Percentiles rank a stretch among this genome's conserved stretches.
phyloP scores from a whole-genome alignment of 768 basidiomycete genomes.

The Pluteus cervinus region DNA sequence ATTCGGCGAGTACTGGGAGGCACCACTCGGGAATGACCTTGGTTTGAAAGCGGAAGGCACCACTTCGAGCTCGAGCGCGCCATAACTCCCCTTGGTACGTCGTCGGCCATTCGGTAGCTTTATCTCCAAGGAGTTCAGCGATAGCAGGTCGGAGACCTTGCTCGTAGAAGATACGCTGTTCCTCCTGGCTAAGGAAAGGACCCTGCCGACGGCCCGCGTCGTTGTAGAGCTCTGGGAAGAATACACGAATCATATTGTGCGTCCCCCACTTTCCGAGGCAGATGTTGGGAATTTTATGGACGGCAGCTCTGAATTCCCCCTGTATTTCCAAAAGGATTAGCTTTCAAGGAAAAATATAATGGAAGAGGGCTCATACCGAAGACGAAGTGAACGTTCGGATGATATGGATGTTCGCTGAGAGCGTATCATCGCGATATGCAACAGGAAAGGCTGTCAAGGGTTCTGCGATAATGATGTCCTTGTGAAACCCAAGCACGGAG shows the following conservation, averaged over 20 bases:
- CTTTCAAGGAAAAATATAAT: too few species aligned
- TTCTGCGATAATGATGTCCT: conserved; percentile 6
- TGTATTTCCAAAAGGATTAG: too few species aligned
- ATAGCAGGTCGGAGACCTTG: conserved; percentile 19
- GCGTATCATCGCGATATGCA: too few species aligned
- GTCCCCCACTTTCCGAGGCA: conserved; percentile 15
- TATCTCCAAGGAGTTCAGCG: not conserved
- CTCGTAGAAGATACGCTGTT: conserved; percentile 15
- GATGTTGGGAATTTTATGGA: conserved; percentile 23
- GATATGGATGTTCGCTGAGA: too few species aligned
- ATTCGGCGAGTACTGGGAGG: conserved; percentile 7
- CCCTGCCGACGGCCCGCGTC: not conserved
- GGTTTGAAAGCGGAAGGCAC: conserved; percentile 11
- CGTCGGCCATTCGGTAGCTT: conserved; percentile 19
- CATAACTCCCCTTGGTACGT: conserved; percentile 14
- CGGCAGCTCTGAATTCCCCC: conserved; percentile 6
- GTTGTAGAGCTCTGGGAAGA: conserved; percentile 19
- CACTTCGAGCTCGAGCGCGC: conserved; percentile 12
- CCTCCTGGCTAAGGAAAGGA: conserved; percentile 6
- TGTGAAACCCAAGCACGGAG: conserved; percentile 12
- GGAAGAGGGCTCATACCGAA: too few species aligned
- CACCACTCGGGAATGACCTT: conserved; percentile 11
- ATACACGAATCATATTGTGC: conserved; percentile 14
- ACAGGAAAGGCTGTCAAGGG: too few species aligned
- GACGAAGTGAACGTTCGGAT: too few species aligned